Base-by-base conservation (phyloP, 306 rosid genomes). In the Vigna hirtella region DNA sequence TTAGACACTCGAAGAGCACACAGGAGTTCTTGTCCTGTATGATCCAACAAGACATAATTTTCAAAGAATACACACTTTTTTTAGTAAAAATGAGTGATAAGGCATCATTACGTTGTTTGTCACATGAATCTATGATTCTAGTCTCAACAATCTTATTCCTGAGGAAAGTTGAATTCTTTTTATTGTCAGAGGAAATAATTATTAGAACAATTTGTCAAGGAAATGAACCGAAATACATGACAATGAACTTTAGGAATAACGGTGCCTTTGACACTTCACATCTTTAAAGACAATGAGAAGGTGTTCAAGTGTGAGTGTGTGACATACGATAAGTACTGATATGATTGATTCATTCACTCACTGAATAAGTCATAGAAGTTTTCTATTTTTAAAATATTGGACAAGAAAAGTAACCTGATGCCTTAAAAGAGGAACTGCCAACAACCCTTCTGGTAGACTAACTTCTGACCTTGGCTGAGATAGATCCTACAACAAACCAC, bases 401-500 rank as follows among this genome's bases (percentile, higher is more conserved):
- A 45, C 42, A 58, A 57, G 56, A 49, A 66, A 81, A 72, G 5
- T 50, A 57, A 90, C 96, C 93, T 90, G 96, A 83, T 90, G 96
- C 61, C 93, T 83, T 82, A 90, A 77, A 38, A 90, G 90, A 82
- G 93, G 79, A 80, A 90, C 93, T 32, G 87, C 90, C 82, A 90
- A 67, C 55, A 79, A 68, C 51, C 96, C 96, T 34, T 87, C 91
- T 32, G 96, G 96, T 18, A 87, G 91, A 47, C 77, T 83, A 74
- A 84, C 77, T 84, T 90, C 96, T 58, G 91, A 78, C 77, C 80
- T 88, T 26, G 93, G 96, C 83, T 90, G 91, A 58, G 91, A 90
- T 55, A 90, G 79, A 87, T 88, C 96, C 96, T 90, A 90, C 69
- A 88, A 76, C 56, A 72, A 72, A 85, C 45, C 50, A 74, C 47